Evolutionary conservation across 441 rosid genomes (phyloP).

Genomic region (Croton laevigatus): DNA sequence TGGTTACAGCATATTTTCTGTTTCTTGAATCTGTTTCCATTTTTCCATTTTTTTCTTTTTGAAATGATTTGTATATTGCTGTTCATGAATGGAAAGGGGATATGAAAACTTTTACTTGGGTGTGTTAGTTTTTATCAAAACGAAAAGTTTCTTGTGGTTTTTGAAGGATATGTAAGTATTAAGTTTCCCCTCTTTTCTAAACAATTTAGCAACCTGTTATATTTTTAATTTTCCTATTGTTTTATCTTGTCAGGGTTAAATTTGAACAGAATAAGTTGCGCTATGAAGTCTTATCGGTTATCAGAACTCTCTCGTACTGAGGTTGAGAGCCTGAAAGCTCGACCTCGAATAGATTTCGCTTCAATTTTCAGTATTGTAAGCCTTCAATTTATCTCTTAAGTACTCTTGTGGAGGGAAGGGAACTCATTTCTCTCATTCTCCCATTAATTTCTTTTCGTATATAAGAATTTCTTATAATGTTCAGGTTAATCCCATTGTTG

Average conservation of each 20-base stretch:
- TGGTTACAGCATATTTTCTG: no score
- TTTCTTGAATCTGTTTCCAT: no score
- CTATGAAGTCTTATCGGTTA: conserved; percentile 79
- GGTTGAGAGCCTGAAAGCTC: conserved; percentile 66
- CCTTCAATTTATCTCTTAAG: neutral
- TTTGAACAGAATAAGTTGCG: conserved; percentile 36
- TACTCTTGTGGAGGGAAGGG: neutral
- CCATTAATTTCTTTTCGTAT: neutral
- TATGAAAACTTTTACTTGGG: no score
- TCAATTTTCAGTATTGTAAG: conserved; percentile 64
- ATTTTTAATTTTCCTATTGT: neutral
- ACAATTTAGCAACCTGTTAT: neutral
- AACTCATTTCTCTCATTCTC: neutral
- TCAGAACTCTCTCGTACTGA: conserved; percentile 57
- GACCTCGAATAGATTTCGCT: conserved; percentile 85
- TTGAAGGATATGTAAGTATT: no score
- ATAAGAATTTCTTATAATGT: neutral
- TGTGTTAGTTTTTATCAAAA: neutral
- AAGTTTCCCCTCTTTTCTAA: neutral
- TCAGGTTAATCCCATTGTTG: conserved; percentile 77
- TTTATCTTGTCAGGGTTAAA: conserved; percentile 26
- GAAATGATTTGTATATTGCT: no score
- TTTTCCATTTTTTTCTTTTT: no score
- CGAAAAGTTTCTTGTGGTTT: neutral
- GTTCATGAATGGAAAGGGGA: no score